These are phyloP conservation scores for Pseudogymnoascus sp. DNA, from an alignment of 2,329 filamentous ascomycete genomes.

Conservation along the genomic window DNA sequence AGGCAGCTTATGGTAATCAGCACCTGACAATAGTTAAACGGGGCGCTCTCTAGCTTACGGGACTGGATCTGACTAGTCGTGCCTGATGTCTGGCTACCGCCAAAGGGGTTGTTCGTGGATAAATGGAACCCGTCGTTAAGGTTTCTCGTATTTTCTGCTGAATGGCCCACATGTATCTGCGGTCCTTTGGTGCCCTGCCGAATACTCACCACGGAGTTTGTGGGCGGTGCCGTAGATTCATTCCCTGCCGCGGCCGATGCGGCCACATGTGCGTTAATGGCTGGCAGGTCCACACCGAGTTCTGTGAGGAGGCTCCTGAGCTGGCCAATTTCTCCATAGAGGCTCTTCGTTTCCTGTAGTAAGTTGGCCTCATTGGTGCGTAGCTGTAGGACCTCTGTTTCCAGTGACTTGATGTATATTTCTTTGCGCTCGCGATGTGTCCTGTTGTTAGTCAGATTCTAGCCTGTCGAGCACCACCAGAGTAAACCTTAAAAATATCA, in stretches of 20 bases:
- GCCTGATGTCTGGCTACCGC: background rate
- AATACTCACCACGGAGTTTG: background rate
- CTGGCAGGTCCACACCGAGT: background rate
- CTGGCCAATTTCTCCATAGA: conserved; percentile 16
- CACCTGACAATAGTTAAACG: background rate
- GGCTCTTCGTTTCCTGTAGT: conserved; percentile 17
- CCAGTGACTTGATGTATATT: conserved; percentile 26
- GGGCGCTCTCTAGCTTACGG: background rate
- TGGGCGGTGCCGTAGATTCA: conserved; percentile 15
- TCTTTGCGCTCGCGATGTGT: conserved; percentile 29
- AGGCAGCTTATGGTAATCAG: background rate
- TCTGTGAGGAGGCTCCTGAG: conserved; percentile 15
- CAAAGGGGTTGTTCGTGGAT: background rate
- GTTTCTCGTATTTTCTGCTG: conserved; percentile 16
- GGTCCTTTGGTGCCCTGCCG: background rate
- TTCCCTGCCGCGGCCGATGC: background rate
- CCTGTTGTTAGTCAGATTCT: conserved; percentile 13
- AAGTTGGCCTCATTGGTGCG: conserved; percentile 22
- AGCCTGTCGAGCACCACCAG: background rate
- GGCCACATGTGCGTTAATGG: background rate
- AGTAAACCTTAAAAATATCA: background rate
- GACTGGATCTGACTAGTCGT: background rate
- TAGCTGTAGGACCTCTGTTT: conserved; percentile 21
- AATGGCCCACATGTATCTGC: background rate
- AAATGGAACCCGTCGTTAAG: no score